phyloP scores from a whole-genome alignment of 495 filamentous ascomycete species.

The Talaromyces nanjingensis region DNA sequence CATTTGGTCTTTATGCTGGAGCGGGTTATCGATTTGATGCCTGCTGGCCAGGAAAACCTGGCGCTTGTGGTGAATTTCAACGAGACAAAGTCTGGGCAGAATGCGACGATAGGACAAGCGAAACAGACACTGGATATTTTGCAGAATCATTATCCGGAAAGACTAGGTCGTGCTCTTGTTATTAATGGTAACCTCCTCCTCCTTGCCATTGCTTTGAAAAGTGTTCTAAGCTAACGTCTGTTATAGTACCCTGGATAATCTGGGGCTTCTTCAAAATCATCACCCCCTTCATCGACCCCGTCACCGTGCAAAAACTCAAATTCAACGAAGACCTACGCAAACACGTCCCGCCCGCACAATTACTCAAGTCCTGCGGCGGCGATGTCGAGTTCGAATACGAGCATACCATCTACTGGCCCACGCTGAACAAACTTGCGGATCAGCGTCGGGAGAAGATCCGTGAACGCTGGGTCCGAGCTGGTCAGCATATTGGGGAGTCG shows the following conservation, averaged over 20 bases:
- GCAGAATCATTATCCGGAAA: slow-evolving; percentile 90
- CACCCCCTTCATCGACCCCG: slow-evolving; percentile 89
- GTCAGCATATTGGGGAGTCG: slow-evolving; percentile 72
- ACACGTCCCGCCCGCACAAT: slow-evolving; percentile 69
- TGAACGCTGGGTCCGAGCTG: slow-evolving; percentile 69
- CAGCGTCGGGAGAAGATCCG: slow-evolving; percentile 49
- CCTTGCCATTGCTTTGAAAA: slow-evolving; percentile 4
- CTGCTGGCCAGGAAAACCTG: slow-evolving; percentile 74
- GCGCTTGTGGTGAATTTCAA: slow-evolving; percentile 86
- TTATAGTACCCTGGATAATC: slow-evolving; percentile 78
- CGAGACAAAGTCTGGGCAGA: slow-evolving; percentile 66
- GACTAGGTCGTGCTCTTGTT: slow-evolving; percentile 81
- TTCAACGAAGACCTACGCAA: slow-evolving; percentile 83
- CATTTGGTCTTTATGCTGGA: slow-evolving; percentile 96
- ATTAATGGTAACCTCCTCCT: slow-evolving; percentile 60
- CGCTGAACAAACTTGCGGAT: slow-evolving; percentile 59
- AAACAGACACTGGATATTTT: slow-evolving; percentile 78
- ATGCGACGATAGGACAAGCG: slow-evolving; percentile 66
- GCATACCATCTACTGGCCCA: slow-evolving; percentile 83
- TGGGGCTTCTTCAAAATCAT: slow-evolving; percentile 91
- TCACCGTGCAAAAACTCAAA: slow-evolving; percentile 84
- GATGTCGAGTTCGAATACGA: slow-evolving; percentile 77
- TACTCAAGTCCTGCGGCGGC: slow-evolving; percentile 56
- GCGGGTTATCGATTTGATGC: slow-evolving; percentile 79
- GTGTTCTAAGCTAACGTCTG: neutral